Evolutionary conservation across 768 basidiomycete species (phyloP), one percentile per base, ranked within the genome.

Genomic region (Leucosporidium scottii): DNA sequence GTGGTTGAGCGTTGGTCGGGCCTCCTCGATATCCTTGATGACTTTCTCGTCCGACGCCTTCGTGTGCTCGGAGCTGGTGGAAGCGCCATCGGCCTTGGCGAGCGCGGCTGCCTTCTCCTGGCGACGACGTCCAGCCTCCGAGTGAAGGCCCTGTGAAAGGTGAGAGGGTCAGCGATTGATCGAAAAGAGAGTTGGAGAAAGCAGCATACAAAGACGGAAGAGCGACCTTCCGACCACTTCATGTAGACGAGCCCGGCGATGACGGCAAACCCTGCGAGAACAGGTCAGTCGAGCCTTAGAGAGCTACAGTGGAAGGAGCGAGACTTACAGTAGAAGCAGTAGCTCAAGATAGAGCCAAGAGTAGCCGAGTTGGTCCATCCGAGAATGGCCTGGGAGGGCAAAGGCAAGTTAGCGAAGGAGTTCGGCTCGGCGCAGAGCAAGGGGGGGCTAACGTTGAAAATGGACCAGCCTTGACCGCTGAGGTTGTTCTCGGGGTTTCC

Each of bases 301-400:
- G 13, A 9, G 10, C 50, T 4, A 13, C 21, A 51, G 23, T 3
- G 3, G 23, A 3, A 21, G 3, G 25, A 27, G 23, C 18, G 2
- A 2, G 50, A 36, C 28, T 20, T 71, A 93, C 93, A 97, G 81
- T 93, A 97, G 78, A 91, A 88, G 58, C 90, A 85, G 77, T 97
- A 98, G 0, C 86, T 81, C n/a, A 94, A 81, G 27, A 97, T 83
- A 1, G 87, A 84, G 18, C 93, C 91, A 67, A 87, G 84, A 85
- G 68, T 47, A 0, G 65, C 70, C 47, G 66, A 67, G 68, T 68
- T 65, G 49, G 63, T 31, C 59, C 64, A 66, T 5, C 54, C 61
- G 21, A 68, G 61, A 21, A 68, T 69, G 48, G 58, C 88, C 28
- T n/a, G 15, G 20, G 20, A 61, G 39, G 23, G 25, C 18, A 23